A percentile compares a stretch with the other conserved stretches of the same genome.
Evolutionary conservation across 129 eudicot genomes (phyloP).

Genomic region (Centaurea solstitialis): DNA sequence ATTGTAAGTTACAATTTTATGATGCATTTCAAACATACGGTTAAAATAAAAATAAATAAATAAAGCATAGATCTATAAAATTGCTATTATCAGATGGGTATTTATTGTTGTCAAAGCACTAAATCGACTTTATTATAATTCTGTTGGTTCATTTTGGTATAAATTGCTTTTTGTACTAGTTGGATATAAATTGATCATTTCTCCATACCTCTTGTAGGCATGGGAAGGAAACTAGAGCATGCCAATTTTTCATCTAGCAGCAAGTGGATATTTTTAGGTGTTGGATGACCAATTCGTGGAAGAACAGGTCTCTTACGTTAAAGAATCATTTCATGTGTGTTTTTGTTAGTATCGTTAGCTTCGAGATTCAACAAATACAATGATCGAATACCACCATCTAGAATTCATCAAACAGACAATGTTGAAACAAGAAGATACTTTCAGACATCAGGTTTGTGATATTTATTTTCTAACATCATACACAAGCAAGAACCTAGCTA

Average conservation of each 20-base stretch:
- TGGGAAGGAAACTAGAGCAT: constrained; percentile 50
- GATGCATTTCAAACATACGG: background rate
- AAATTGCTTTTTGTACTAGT: constrained; percentile 16
- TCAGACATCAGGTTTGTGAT: constrained; percentile 61
- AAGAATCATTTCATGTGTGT: background rate
- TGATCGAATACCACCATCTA: constrained; percentile 33
- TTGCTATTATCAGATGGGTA: constrained; percentile 15
- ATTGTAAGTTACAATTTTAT: background rate
- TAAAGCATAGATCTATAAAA: background rate
- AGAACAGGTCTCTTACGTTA: background rate
- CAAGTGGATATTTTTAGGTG: background rate
- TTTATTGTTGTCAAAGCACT: constrained; percentile 30
- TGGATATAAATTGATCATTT: constrained; percentile 31
- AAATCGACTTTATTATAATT: constrained; percentile 19
- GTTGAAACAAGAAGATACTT: constrained; percentile 66
- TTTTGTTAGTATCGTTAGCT: constrained; percentile 7
- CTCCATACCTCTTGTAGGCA: constrained; percentile 41
- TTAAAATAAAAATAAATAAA: background rate
- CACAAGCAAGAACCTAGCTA: background rate
- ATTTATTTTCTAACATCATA: background rate
- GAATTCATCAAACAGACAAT: constrained; percentile 62
- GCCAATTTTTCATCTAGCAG: constrained; percentile 28
- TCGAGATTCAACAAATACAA: constrained; percentile 30
- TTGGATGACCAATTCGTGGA: constrained; percentile 20
- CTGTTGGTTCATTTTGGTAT: constrained; percentile 20